Base-by-base conservation (phyloP, 495 filamentous ascomycete genomes). In the Annulohypoxylon bovei region DNA sequence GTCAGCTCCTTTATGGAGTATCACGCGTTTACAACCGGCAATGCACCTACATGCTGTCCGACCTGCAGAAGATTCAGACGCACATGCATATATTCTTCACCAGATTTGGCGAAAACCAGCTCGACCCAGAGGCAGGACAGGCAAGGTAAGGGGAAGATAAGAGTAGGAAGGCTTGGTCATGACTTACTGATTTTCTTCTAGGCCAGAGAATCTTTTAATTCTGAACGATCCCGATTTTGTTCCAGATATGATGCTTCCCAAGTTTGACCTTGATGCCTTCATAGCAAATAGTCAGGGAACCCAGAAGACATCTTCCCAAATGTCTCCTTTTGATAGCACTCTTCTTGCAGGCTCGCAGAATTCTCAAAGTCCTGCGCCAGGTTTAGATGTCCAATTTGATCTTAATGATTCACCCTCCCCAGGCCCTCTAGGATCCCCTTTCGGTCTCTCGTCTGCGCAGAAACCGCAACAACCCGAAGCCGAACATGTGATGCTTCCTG, bases 211-310 rank as follows among this genome's bases (percentile, higher is more conserved):
- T 67, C 88, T 97, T 47, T 77, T 94, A 12, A 83, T 98, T 3
- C 80, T 85, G 20, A 93, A 99, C 67, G 95, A 98, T 76, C 94
- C 94, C 5, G 85, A 88, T n/a, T 97, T 98, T 71, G 76, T 94
- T 1, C 91, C 92, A 0, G 91, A 92, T 39, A 83, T 88, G 22
- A 79, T 77, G 49, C 81, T 92, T 16, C 85, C 85, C 9, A 80
- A 81, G 8, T 76, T 90, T 18, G 85, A 90, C 37, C 72, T 91
- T 30, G 86, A 92, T 46, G 64, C 73, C 8, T 63, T 80, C 22
- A 60, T 79, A 23, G 75, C 58, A 42, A 69, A 65, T 22, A 82
- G 78, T 58, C 80, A 77, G 70, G 65, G 49, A 60, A 83, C 76
- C 27, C 76, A 73, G 68, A 88, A 82, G 68, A 86, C 78, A 12